Evolutionary conservation across 83 land plant genomes (phyloP).

Genomic region (Thuja plicata): DNA sequence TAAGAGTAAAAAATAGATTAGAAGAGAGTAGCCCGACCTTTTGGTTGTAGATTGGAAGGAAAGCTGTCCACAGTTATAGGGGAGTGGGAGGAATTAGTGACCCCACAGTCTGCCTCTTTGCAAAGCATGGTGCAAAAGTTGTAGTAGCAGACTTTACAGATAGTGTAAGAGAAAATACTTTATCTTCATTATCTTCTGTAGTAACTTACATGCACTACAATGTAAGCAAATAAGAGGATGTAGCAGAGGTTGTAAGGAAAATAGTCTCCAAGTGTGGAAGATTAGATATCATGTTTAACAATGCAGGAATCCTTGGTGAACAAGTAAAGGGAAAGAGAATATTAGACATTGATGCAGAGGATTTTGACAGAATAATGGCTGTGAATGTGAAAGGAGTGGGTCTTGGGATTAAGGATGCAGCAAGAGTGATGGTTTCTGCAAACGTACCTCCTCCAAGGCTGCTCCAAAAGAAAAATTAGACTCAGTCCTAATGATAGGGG

Average conservation of each 20-base stretch:
- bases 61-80: too few relatives aligned
- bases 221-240: constrained; percentile 22
- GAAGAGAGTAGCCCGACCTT: too few relatives aligned
- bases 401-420: constrained; percentile 72
- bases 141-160: constrained; percentile 57
- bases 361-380: constrained; percentile 49
- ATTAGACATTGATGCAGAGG: constrained; percentile 46
- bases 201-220: constrained; percentile 25
- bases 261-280: constrained; percentile 25
- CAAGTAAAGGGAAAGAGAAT: constrained; percentile 48
- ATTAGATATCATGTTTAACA: constrained; percentile 37
- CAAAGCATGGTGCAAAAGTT: constrained; percentile 55
- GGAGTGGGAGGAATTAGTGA: constrained; percentile 68
- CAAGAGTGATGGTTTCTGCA: constrained; percentile 56
- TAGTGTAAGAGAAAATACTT: not conserved
- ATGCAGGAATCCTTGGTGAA: constrained; percentile 32
- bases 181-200: not conserved
- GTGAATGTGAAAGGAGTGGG: constrained; percentile 67
- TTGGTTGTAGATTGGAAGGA: too few relatives aligned
- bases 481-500: too few relatives aligned
- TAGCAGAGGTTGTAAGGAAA: constrained; percentile 12
- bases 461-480: too few relatives aligned
- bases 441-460: too few relatives aligned
- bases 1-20: too few relatives aligned
- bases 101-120: constrained; percentile 54